A percentile compares a stretch with the other conserved stretches of the same genome.
Conservation (phyloP, 352 stramenopile genomes). For the Globisporangium viniferum region DNA sequence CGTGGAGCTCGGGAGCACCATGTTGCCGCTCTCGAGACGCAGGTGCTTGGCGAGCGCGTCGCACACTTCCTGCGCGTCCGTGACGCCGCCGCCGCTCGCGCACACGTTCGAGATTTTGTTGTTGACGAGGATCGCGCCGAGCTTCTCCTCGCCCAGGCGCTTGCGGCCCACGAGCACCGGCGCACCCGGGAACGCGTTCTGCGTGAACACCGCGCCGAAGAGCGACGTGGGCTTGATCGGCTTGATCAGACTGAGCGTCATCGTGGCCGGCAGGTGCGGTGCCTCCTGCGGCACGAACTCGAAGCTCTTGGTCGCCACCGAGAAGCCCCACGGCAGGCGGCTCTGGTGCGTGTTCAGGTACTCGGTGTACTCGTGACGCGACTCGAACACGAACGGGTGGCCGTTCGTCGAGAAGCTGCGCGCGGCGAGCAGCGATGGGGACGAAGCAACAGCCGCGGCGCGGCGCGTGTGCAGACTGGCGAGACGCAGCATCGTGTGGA, state of each 20-base stretch:
- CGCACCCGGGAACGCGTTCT: conserved; percentile 89
- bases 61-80: conserved; percentile 93
- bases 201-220: conserved; percentile 90
- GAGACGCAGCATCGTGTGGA: conserved; percentile 15
- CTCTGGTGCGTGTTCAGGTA: conserved; percentile 74
- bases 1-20: conserved; percentile 94
- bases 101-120: conserved; percentile 99
- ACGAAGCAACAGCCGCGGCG: conserved; percentile 9
- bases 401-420: conserved; percentile 44
- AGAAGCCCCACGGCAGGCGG: conserved; percentile 85
- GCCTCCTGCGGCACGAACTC: conserved; percentile 84
- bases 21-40: conserved; percentile 74
- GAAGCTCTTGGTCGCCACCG: conserved; percentile 76
- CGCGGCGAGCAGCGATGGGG: conserved; percentile 17
- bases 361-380: conserved; percentile 76
- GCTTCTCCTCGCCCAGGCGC: conserved; percentile 82
- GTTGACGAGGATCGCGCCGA: conserved; percentile 97
- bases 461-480: conserved; percentile 18
- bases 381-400: conserved; percentile 77
- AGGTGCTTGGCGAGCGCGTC: conserved; percentile 88
- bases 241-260: conserved; percentile 89
- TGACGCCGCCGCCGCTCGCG: conserved; percentile 88
- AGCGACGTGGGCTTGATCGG: conserved; percentile 75
- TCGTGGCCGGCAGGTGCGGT: conserved; percentile 69
- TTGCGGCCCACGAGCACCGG: conserved; percentile 90